These are phyloP conservation scores for Plectranthus barbatus DNA, from an alignment of 257 asterid species.

Conservation along the genomic window DNA sequence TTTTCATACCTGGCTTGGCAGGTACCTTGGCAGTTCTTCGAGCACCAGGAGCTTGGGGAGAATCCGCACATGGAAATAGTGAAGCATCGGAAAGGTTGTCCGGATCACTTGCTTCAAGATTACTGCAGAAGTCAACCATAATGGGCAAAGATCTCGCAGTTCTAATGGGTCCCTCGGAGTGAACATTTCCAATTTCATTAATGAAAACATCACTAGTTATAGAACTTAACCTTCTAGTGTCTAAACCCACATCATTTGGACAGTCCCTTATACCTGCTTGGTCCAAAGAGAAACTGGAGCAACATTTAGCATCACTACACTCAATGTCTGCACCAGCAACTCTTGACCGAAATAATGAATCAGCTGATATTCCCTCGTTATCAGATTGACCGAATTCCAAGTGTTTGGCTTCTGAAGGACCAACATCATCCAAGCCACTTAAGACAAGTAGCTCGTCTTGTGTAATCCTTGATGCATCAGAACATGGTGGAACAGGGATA, in stretches of 20 bases:
- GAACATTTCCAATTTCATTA: slow-evolving; percentile 22
- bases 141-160: slow-evolving; percentile 62
- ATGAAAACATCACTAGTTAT: slow-evolving; percentile 41
- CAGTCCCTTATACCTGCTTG: slow-evolving; percentile 28
- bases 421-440: slow-evolving; percentile 48
- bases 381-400: slow-evolving; percentile 14
- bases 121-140: slow-evolving; percentile 26
- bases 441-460: slow-evolving; percentile 51
- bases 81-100: slow-evolving; percentile 4
- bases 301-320: slow-evolving; percentile 19
- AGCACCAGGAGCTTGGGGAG: slow-evolving; percentile 16
- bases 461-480: slow-evolving; percentile 28
- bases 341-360: slow-evolving; percentile 11
- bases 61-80: neutral
- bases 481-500: slow-evolving; percentile 6
- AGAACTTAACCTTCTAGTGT: slow-evolving; percentile 28
- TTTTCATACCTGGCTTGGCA: slow-evolving; percentile 45
- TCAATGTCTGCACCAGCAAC: slow-evolving; percentile 19
- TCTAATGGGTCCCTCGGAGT: slow-evolving; percentile 27
- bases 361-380: slow-evolving; percentile 16
- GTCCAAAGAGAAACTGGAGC: slow-evolving; percentile 21
- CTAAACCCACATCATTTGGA: slow-evolving; percentile 16
- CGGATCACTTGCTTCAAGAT: slow-evolving; percentile 16
- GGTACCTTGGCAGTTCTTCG: slow-evolving; percentile 21
- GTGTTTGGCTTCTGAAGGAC: slow-evolving; percentile 6